These are phyloP conservation scores for Sinapis alba DNA, from an alignment of 441 rosid genomes.

Conservation along the genomic window DNA sequence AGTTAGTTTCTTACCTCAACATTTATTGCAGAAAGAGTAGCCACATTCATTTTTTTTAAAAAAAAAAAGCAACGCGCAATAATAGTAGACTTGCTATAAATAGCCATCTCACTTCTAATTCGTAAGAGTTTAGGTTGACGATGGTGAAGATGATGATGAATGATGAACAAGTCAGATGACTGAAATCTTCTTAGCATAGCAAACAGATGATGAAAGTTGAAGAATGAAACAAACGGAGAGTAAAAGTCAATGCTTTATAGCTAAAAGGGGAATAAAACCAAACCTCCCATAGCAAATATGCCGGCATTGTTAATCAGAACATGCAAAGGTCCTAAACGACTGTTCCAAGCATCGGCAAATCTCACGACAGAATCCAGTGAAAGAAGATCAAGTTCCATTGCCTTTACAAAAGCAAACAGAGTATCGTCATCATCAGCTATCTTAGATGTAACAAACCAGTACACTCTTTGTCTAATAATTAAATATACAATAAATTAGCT, in stretches of 20 bases:
- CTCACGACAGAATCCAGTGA: constrained; percentile 81
- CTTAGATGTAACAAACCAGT: not conserved
- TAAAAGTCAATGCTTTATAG: not conserved
- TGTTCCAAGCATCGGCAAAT: constrained; percentile 85
- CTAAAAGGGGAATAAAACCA: constrained; percentile 27
- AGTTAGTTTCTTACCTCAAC: constrained; percentile 13
- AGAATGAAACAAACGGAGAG: not conserved
- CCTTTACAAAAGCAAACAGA: constrained; percentile 47
- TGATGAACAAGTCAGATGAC: not conserved
- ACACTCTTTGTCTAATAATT: not conserved
- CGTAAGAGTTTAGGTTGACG: not conserved
- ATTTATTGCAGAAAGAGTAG: constrained; percentile 1
- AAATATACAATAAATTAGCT: not conserved
- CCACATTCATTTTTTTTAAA: not conserved
- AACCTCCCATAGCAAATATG: constrained; percentile 98
- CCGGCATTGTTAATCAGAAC: constrained; percentile 97
- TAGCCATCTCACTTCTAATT: not conserved
- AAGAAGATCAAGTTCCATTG: constrained; percentile 96
- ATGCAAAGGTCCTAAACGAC: constrained; percentile 75
- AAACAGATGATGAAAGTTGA: not conserved
- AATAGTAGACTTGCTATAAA: not conserved
- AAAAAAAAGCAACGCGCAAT: not conserved
- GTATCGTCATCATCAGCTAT: constrained; percentile 20
- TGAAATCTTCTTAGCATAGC: not conserved
- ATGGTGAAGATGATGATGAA: not conserved